Evolutionary conservation across 2,329 filamentous ascomycete species (phyloP).

Genomic region (Zymoseptoria tritici): DNA sequence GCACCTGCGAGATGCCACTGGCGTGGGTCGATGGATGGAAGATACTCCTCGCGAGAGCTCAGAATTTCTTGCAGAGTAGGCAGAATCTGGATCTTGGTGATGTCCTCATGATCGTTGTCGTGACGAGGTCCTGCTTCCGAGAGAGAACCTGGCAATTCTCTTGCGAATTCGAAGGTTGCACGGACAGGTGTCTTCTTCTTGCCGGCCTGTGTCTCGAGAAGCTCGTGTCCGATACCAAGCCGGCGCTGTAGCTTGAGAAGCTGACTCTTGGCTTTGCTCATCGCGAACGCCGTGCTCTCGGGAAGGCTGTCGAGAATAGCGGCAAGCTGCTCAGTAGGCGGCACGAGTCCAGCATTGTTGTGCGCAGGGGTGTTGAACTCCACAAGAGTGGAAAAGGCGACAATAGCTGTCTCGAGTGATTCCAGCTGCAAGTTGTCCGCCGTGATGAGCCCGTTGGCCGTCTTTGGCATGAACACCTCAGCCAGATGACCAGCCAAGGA

Average conservation of each 20-base stretch:
- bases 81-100: conserved; percentile 54
- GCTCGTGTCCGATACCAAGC: not conserved
- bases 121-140: conserved; percentile 54
- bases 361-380: not conserved
- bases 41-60: conserved; percentile 38
- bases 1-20: conserved; percentile 39
- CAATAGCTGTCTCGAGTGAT: not conserved
- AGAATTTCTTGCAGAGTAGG: conserved; percentile 56
- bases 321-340: not conserved
- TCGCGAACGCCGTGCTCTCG: not conserved
- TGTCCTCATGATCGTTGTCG: conserved; percentile 62
- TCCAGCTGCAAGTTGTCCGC: not conserved
- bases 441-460: not conserved
- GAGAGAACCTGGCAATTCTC: conserved; percentile 27
- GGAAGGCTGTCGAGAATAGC: not conserved
- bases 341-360: not conserved
- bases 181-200: not conserved
- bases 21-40: conserved; percentile 32
- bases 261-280: not conserved
- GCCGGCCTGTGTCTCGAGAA: not conserved
- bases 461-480: not conserved
- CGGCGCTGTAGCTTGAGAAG: not conserved
- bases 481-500: not conserved
- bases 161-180: conserved; percentile 10
- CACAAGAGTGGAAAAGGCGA: not conserved